Base-by-base conservation (phyloP, 805 yeast species). In the Candida endomychidarum region DNA sequence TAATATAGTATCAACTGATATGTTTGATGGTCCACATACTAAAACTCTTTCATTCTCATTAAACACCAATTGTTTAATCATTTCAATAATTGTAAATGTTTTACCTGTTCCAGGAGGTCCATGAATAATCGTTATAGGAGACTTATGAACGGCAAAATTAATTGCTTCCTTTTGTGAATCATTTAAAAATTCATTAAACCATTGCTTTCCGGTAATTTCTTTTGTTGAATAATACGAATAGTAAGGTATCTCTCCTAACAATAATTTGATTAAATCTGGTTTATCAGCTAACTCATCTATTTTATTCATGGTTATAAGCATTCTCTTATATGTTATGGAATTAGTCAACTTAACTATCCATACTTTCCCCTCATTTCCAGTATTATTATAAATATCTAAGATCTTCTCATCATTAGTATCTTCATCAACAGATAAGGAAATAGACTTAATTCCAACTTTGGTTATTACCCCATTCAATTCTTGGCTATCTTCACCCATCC, bases 21-120 rank as follows among this genome's bases (percentile, higher is more conserved):
- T 81, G 57, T 91, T 91, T 0, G 97, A 89, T 0, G 98, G 96
- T 0, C 96, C 97, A 64, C 97, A 90, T 0, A 91, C 90, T 20
- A 91, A 65, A 0, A 91, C 81, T 32, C 89, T 60, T 38, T 70
- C 72, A 11, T 57, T 51, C 5, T 53, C 53, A 10, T 60, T 62
- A 7, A 65, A 66, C 1, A 79, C 70, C 37, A 88, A 65, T 54
- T 90, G 96, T 37, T 83, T 76, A 25, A 89, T 81, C 6, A 86
- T 64, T 53, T 91, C 97, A 8, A 90, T 80, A 5, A 91, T 52
- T 0, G 97, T 90, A 47, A 82, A 83, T 0, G 98, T 91, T 44
- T 80, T 78, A 8, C 91, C 91, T 0, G 91, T 83, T 3, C 91
- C 91, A 0, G 90, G 90, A 0, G 91, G 91, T 0, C 91, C 91